phyloP scores from a whole-genome alignment of 2,329 filamentous ascomycete species.

The Blastomyces gilchristii region DNA sequence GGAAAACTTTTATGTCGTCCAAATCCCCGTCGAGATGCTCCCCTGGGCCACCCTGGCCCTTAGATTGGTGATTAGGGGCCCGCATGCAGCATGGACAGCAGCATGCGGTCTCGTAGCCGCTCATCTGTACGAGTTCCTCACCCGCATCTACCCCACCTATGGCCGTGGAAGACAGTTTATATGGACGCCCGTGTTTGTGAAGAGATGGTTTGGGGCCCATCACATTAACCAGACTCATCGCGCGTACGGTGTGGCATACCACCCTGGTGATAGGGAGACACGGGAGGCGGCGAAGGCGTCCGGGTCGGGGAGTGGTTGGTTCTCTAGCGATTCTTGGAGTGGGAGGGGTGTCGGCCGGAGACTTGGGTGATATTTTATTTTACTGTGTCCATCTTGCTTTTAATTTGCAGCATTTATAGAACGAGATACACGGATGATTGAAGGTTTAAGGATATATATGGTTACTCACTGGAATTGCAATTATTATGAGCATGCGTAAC shows the following conservation, averaged over 20 bases:
- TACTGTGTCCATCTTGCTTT: constrained; percentile 5
- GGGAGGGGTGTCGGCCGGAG: constrained; percentile 6
- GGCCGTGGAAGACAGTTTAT: constrained; percentile 72
- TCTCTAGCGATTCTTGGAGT: constrained; percentile 4
- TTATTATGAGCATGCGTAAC: background rate
- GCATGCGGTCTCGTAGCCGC: constrained; percentile 73
- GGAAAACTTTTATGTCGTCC: constrained; percentile 70
- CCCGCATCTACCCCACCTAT: constrained; percentile 77
- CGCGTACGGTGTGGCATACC: constrained; percentile 5
- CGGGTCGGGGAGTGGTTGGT: constrained; percentile 5
- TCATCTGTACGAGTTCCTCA: constrained; percentile 83
- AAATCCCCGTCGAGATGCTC: constrained; percentile 68
- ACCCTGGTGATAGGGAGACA: background rate
- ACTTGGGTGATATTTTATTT: background rate
- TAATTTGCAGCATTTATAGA: background rate
- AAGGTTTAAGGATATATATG: background rate
- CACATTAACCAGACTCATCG: background rate
- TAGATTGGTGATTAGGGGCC: constrained; percentile 59
- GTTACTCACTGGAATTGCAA: background rate
- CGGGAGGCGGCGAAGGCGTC: constrained; percentile 10
- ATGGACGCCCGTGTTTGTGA: constrained; percentile 61
- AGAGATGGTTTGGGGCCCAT: constrained; percentile 46
- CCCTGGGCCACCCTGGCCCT: constrained; percentile 70
- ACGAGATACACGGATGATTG: background rate
- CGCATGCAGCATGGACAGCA: constrained; percentile 50